Evolutionary conservation across 352 stramenopile species (phyloP).

Genomic region (Globisporangium sylvaticum): DNA sequence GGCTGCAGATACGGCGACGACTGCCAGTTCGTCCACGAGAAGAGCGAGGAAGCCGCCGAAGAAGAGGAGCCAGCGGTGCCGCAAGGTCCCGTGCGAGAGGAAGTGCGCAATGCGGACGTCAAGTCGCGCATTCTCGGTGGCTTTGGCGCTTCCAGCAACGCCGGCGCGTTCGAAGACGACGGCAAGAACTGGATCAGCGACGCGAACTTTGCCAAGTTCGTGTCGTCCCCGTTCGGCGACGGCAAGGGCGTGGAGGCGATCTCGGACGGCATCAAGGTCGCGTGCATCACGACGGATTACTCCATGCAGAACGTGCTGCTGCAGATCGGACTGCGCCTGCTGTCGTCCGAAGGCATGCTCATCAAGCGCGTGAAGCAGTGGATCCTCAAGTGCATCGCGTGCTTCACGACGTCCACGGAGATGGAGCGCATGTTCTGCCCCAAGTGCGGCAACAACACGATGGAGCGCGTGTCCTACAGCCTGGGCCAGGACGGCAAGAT

Average conservation of each 20-base stretch:
- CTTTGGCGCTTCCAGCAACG: slow-evolving; percentile 76
- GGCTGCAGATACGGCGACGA: slow-evolving; percentile 72
- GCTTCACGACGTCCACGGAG: slow-evolving; percentile 93
- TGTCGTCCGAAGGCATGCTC: slow-evolving; percentile 81
- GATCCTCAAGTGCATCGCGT: slow-evolving; percentile 96
- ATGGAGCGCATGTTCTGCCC: slow-evolving; percentile 95
- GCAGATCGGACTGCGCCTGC: slow-evolving; percentile 81
- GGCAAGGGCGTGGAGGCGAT: slow-evolving; percentile 62
- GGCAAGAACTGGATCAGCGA: slow-evolving; percentile 87
- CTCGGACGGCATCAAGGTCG: slow-evolving; percentile 42
- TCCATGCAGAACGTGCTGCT: slow-evolving; percentile 90
- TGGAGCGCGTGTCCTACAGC: slow-evolving; percentile 94
- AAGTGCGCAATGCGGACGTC: slow-evolving; percentile 73
- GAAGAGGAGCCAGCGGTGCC: slow-evolving; percentile 22
- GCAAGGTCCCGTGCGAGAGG: slow-evolving; percentile 34
- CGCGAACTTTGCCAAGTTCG: slow-evolving; percentile 60
- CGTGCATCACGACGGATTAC: slow-evolving; percentile 87
- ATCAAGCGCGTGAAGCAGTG: slow-evolving; percentile 91
- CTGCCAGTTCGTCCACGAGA: slow-evolving; percentile 71
- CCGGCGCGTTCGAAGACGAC: slow-evolving; percentile 71
- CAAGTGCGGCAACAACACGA: slow-evolving; percentile 93
- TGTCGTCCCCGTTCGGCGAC: slow-evolving; percentile 72
- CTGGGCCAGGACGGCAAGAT: slow-evolving; percentile 91
- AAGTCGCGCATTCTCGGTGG: slow-evolving; percentile 87
- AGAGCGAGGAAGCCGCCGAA: slow-evolving; percentile 21